A percentile compares a stretch with the other conserved stretches of the same genome.
These are phyloP conservation scores for Alloascoidea hylecoeti DNA, from an alignment of 805 yeast genomes.

Conservation along the genomic window DNA sequence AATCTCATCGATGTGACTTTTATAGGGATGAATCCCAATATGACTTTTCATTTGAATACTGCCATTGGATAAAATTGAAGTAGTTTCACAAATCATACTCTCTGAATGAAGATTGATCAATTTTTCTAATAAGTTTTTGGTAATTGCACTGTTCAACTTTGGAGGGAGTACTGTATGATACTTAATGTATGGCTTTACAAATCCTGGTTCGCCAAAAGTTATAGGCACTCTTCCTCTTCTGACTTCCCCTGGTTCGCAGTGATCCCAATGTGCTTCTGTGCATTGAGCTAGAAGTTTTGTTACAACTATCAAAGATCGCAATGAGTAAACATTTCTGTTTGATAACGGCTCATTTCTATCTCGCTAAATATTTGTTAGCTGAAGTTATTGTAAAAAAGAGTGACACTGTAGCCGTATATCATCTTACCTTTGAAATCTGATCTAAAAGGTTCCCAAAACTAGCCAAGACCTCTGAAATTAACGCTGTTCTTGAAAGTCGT, in stretches of 20 bases:
- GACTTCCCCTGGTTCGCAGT: background rate
- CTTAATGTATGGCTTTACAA: background rate
- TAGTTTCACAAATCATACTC: background rate
- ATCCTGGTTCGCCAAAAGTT: background rate
- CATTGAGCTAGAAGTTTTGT: slow-evolving; percentile 1
- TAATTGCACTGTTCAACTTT: background rate
- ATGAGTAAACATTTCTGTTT: background rate
- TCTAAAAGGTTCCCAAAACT: too few species aligned
- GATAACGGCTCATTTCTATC: background rate
- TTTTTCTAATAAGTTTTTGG: background rate
- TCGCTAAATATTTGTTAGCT: too few species aligned
- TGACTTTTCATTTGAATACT: background rate
- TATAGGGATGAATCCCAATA: background rate
- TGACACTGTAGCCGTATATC: too few species aligned
- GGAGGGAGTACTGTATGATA: background rate
- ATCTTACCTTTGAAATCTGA: too few species aligned
- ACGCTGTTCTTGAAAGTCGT: too few species aligned
- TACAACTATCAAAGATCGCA: background rate
- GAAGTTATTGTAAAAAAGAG: too few species aligned
- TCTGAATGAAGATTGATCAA: background rate
- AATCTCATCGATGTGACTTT: background rate
- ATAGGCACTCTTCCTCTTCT: background rate
- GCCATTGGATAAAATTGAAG: background rate
- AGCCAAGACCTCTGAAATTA: too few species aligned
- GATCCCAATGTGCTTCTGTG: background rate